Base-by-base conservation (phyloP, 345 rosid species). In the Brassica nigra region DNA sequence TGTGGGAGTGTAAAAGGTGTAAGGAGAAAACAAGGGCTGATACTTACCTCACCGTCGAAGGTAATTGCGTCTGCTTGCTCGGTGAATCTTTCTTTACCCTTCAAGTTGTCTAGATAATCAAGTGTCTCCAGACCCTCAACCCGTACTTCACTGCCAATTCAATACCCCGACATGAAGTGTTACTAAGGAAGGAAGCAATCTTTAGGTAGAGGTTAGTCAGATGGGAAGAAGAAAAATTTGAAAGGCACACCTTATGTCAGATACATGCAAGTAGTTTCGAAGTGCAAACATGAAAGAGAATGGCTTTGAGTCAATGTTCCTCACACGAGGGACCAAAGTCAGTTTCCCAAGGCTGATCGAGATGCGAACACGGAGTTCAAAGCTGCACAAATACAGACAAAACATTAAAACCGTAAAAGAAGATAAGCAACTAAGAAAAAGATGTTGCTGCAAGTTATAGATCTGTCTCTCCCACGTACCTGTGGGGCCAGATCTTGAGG, bases 61-160 rank as follows among this genome's bases (percentile, higher is more conserved):
- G 97, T 95, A 52, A 95, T 90, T 69, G 99, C 97, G 84, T 95
- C 97, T 54, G 95, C 97, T 85, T 95, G 99, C 87, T 95, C 99
- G 0, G 99, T 95, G 87, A 79, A 89, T 79, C 97, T 88, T 82
- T 92, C 89, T 84, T 77, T 87, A 44, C 59, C 31, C 86, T 74
- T 85, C 74, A 91, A 80, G 87, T 90, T 89, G 76, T 95, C 99
- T 34, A 95, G 86, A 82, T 88, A 95, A 86, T 95, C 97, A 27
- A 95, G 95, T 1, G 99, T 95, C 92, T 95, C 99, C 91, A 95
- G 83, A 63, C 99, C 99, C 83, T 95, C 99, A 27, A 95, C 89
- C 1, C 99, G 92, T 44, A 95, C 97, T 91, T 95, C 99, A 78
- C 99, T 95, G 93, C 83, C 82, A 86, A 82, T 85, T 55, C 57